phyloP scores from a whole-genome alignment of 2,329 filamentous ascomycete genomes.

The Alternaria tenuissima region DNA sequence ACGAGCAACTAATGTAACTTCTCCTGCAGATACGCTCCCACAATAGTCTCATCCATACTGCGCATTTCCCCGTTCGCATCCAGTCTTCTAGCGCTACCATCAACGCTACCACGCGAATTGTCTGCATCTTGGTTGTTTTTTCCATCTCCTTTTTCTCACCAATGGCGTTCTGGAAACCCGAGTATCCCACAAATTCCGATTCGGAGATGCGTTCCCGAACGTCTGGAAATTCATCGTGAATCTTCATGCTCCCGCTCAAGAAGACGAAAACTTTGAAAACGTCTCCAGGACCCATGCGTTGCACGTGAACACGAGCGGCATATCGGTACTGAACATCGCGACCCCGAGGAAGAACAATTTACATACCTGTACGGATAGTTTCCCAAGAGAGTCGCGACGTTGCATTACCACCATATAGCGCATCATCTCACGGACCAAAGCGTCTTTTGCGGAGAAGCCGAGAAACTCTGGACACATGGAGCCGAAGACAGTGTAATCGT shows the following conservation, averaged over 20 bases:
- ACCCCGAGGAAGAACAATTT: not conserved
- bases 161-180: not conserved
- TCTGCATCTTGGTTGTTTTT: not conserved
- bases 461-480: conserved; percentile 74
- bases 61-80: not conserved
- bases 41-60: not conserved
- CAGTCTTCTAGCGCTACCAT: not conserved
- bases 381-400: not conserved
- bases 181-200: not conserved
- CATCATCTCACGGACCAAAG: not conserved
- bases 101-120: not conserved
- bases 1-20: not conserved
- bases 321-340: not conserved
- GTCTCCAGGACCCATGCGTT: not conserved
- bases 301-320: not conserved
- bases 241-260: not conserved
- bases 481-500: conserved; percentile 67
- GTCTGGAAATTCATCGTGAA: not conserved
- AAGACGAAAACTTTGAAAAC: not conserved
- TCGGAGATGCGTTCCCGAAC: not conserved
- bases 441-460: not conserved
- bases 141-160: not conserved
- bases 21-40: not conserved
- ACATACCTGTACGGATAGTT: not conserved
- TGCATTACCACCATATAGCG: not conserved